These are phyloP conservation scores for Aspergillus glaucus DNA, from an alignment of 2,329 filamentous ascomycete species.

Conservation along the genomic window DNA sequence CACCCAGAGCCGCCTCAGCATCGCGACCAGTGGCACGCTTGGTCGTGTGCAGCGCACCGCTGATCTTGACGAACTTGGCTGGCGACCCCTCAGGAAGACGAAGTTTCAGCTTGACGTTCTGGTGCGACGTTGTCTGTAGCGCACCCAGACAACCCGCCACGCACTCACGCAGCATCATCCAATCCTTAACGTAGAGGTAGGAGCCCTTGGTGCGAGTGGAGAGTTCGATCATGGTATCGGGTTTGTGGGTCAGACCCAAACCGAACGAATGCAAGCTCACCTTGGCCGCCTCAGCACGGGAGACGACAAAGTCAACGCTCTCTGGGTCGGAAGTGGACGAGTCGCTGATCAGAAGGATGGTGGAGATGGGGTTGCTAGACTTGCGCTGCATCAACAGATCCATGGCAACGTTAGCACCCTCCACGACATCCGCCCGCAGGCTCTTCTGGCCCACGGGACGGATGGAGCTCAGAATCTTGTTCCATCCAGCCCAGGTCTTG, in stretches of 20 bases:
- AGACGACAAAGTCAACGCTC: conserved; percentile 96
- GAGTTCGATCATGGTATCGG: conserved; percentile 96
- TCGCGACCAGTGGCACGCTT: conserved; percentile 93
- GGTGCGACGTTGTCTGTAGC: conserved; percentile 91
- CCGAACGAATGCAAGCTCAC: conserved; percentile 96
- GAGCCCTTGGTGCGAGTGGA: conserved; percentile 93
- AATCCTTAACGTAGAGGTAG: conserved; percentile 98
- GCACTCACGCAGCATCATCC: conserved; percentile 99
- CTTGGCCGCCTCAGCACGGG: conserved; percentile 92
- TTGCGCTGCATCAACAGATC: conserved; percentile 97
- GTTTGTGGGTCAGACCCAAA: conserved; percentile 92
- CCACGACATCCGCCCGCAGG: conserved; percentile 89
- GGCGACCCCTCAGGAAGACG: conserved; percentile 92
- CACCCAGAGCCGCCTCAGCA: conserved; percentile 84
- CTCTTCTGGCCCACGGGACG: conserved; percentile 95
- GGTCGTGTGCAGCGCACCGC: conserved; percentile 88
- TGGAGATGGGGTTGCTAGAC: conserved; percentile 88
- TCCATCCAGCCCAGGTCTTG: conserved; percentile 89
- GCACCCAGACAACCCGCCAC: conserved; percentile 87
- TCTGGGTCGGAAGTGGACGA: conserved; percentile 90
- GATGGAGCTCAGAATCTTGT: conserved; percentile 76
- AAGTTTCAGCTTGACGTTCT: conserved; percentile 94
- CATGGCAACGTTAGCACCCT: conserved; percentile 97
- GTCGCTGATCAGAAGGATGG: conserved; percentile 94
- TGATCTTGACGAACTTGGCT: conserved; percentile 98